A percentile compares a stretch with the other conserved stretches of the same genome.
These are phyloP conservation scores for Micromonas commoda DNA, from an alignment of 139 green algal genomes.

Conservation along the genomic window DNA sequence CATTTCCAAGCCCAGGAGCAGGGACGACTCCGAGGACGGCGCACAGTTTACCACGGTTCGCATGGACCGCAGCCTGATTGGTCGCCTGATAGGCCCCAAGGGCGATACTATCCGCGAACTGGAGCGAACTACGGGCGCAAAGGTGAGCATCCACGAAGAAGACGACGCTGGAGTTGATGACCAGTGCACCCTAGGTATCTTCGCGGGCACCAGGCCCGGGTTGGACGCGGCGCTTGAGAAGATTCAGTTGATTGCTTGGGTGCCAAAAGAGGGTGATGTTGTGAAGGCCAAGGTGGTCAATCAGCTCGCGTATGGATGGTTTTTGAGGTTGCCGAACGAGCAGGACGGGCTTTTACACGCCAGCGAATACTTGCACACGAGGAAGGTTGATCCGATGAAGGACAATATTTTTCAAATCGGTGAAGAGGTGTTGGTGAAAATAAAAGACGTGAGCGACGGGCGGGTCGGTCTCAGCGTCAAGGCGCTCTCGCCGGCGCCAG, in stretches of 20 bases:
- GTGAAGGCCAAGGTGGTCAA: neutral
- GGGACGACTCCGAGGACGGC: neutral
- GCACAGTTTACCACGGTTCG: neutral
- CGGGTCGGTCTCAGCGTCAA: no score
- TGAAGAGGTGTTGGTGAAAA: neutral
- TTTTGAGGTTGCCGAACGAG: neutral
- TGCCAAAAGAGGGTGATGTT: neutral
- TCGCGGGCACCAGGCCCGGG: neutral
- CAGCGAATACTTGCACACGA: neutral
- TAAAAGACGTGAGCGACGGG: no score
- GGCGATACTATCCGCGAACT: neutral
- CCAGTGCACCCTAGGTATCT: neutral
- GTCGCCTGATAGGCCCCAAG: slow-evolving; percentile 5
- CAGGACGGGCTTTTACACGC: slow-evolving; percentile 8
- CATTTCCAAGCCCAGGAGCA: neutral
- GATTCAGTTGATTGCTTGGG: neutral
- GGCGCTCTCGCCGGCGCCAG: no score
- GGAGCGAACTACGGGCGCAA: neutral
- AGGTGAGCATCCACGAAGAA: no score
- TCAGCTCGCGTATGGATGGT: neutral
- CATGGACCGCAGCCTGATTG: neutral
- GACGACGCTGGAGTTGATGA: neutral
- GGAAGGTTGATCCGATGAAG: neutral
- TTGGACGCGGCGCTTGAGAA: neutral
- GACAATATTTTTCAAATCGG: neutral